Conservation (phyloP, 768 basidiomycete species). For the Lactarius quietus region DNA sequence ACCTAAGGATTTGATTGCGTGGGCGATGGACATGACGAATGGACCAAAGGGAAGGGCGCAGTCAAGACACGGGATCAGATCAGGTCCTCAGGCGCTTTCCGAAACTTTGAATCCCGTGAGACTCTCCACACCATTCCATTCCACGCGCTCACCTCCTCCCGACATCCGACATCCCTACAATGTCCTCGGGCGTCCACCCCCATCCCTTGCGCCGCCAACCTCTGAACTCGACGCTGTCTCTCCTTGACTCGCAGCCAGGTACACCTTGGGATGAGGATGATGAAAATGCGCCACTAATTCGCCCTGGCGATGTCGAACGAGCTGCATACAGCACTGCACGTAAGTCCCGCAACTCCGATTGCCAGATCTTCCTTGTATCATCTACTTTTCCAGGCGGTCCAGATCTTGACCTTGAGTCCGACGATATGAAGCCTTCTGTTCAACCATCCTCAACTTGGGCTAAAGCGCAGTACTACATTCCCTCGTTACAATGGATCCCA, state of each 20-base stretch:
- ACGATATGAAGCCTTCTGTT: slow-evolving; percentile 3
- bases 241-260: slow-evolving; percentile 5
- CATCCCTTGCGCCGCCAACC: neutral
- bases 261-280: slow-evolving; percentile 19
- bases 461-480: slow-evolving; percentile 71
- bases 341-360: neutral
- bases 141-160: neutral
- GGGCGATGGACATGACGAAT: slow-evolving; percentile 50
- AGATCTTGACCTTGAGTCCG: neutral
- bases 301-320: slow-evolving; percentile 18
- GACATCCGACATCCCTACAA: neutral
- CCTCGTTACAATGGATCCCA: slow-evolving; percentile 76
- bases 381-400: neutral
- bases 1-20: slow-evolving; percentile 72
- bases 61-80: neutral
- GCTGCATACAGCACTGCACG: neutral
- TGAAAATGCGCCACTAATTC: slow-evolving; percentile 17
- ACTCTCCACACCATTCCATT: neutral
- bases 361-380: neutral
- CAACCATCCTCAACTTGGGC: slow-evolving; percentile 30
- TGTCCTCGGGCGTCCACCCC: neutral
- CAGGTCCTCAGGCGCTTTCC: neutral
- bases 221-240: neutral
- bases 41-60: neutral
- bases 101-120: neutral